Conservation (phyloP, 441 rosid species). For the Cnidoscolus chayamansa region DNA sequence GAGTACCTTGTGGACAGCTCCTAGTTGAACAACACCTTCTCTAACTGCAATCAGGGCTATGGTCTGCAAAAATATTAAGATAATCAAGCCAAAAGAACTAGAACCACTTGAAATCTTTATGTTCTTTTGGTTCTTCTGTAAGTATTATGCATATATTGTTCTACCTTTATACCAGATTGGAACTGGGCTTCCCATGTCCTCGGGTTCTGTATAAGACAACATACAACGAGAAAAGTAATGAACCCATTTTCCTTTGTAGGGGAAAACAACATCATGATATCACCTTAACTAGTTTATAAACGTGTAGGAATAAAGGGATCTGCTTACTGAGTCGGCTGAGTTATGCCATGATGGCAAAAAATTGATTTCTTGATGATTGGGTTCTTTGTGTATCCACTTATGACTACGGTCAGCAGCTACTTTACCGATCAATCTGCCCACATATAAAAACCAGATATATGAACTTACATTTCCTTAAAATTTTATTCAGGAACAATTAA, state of each 20-base stretch:
- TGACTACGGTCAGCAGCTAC: constrained; percentile 95
- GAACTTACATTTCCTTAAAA: neutral
- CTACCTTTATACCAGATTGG: constrained; percentile 92
- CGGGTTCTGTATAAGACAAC: constrained; percentile 53
- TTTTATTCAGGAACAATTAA: neutral
- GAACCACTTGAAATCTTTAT: constrained; percentile 16
- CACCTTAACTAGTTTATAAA: neutral
- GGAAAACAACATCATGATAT: neutral
- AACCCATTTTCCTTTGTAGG: neutral
- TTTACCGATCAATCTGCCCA: constrained; percentile 80
- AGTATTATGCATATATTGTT: neutral
- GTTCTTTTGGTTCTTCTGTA: neutral
- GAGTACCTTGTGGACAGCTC: constrained; percentile 75
- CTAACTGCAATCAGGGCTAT: constrained; percentile 90
- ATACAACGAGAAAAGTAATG: constrained; percentile 1
- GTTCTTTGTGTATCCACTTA: constrained; percentile 95
- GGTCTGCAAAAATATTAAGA: constrained; percentile 51
- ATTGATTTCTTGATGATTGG: constrained; percentile 92
- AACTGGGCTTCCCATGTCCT: constrained; percentile 99
- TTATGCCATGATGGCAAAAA: constrained; percentile 92
- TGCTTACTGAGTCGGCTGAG: constrained; percentile 86
- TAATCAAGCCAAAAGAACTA: constrained; percentile 13
- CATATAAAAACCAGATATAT: too few relatives aligned
- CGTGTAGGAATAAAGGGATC: neutral
- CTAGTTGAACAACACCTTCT: constrained; percentile 96